These are phyloP conservation scores for Neoboletus brunneissimus DNA, from an alignment of 768 basidiomycete species.

Conservation along the genomic window DNA sequence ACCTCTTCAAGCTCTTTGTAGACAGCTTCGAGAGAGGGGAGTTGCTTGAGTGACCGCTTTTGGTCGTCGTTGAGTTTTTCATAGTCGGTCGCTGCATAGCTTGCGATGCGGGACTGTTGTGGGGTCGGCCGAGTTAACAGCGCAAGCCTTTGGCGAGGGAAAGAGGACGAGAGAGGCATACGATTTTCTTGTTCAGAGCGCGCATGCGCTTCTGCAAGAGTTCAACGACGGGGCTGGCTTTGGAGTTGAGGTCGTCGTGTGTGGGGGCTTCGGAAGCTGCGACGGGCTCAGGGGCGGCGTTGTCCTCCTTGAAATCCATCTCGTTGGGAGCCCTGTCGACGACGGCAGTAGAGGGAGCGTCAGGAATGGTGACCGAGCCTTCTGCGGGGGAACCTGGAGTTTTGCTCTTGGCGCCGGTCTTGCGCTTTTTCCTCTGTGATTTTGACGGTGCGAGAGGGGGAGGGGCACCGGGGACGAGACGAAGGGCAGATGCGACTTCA, in stretches of 20 bases:
- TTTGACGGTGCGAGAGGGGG: slow-evolving; percentile 59
- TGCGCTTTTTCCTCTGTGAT: slow-evolving; percentile 66
- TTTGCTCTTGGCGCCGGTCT: slow-evolving; percentile 48
- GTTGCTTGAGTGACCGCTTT: slow-evolving; percentile 64
- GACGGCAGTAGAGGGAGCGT: slow-evolving; percentile 43
- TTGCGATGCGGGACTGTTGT: slow-evolving; percentile 64
- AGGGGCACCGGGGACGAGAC: slow-evolving; percentile 77
- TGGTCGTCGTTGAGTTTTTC: slow-evolving; percentile 89
- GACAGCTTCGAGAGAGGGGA: slow-evolving; percentile 73
- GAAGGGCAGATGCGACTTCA: slow-evolving; percentile 35
- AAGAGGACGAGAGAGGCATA: slow-evolving; percentile 36
- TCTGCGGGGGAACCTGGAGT: slow-evolving; percentile 46
- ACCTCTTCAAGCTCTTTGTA: slow-evolving; percentile 83
- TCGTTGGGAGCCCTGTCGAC: slow-evolving; percentile 51
- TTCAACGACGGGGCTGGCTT: slow-evolving; percentile 70
- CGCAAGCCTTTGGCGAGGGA: not conserved
- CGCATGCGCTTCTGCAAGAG: slow-evolving; percentile 78
- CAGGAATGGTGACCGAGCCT: slow-evolving; percentile 39
- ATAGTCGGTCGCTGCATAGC: slow-evolving; percentile 62
- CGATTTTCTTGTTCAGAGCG: slow-evolving; percentile 79
- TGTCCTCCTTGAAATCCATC: slow-evolving; percentile 45
- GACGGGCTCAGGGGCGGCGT: slow-evolving; percentile 45
- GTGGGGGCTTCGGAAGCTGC: slow-evolving; percentile 39
- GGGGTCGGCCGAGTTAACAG: slow-evolving; percentile 8
- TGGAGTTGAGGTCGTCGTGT: slow-evolving; percentile 45